Percentiles rank a stretch among this genome's conserved stretches.
phyloP scores from a whole-genome alignment of 2,329 filamentous ascomycete genomes.

The Nectriaceae sp. region DNA sequence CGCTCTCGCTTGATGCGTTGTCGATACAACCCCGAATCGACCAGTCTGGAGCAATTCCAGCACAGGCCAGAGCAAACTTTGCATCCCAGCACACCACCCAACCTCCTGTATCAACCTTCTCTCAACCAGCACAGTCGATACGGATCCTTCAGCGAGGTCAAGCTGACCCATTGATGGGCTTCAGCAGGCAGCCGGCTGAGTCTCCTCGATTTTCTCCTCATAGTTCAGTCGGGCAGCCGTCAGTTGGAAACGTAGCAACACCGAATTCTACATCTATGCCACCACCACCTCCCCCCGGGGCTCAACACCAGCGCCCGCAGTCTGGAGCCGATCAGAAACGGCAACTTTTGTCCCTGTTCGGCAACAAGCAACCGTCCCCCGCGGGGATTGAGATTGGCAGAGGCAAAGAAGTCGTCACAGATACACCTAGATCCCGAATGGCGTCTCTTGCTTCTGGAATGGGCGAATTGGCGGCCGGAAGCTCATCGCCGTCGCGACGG shows the following conservation, averaged over 20 bases:
- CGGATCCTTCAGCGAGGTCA: conserved; percentile 41
- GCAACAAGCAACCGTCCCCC: conserved; percentile 40
- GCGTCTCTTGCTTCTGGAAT: conserved; percentile 46
- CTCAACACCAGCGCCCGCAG: conserved; percentile 19
- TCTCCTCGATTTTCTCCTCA: conserved; percentile 26
- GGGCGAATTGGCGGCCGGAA: conserved; percentile 30
- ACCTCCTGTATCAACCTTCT: conserved; percentile 4
- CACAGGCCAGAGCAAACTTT: conserved; percentile 18
- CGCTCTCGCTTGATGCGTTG: conserved; percentile 22
- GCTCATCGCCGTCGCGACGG: conserved; percentile 38
- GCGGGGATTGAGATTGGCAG: conserved; percentile 24
- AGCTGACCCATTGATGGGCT: conserved; percentile 22
- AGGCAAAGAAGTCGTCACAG: conserved; percentile 25
- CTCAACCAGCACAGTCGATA: conserved; percentile 25
- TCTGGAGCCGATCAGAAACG: conserved; percentile 36
- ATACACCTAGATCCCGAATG: conserved; percentile 37
- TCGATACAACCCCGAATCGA: conserved; percentile 17
- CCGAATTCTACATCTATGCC: conserved; percentile 16
- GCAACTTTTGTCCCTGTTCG: conserved; percentile 63
- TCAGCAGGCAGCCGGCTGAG: conserved; percentile 7
- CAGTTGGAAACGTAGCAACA: conserved; percentile 17
- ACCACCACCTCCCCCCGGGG: conserved; percentile 16
- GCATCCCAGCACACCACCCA: conserved; percentile 17
- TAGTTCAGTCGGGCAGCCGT: conserved; percentile 18
- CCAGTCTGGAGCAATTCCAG: conserved; percentile 15